Evolutionary conservation across 108 stramenopile genomes (phyloP), one percentile per base, ranked within the genome.

Genomic region (Seminavis robusta): DNA sequence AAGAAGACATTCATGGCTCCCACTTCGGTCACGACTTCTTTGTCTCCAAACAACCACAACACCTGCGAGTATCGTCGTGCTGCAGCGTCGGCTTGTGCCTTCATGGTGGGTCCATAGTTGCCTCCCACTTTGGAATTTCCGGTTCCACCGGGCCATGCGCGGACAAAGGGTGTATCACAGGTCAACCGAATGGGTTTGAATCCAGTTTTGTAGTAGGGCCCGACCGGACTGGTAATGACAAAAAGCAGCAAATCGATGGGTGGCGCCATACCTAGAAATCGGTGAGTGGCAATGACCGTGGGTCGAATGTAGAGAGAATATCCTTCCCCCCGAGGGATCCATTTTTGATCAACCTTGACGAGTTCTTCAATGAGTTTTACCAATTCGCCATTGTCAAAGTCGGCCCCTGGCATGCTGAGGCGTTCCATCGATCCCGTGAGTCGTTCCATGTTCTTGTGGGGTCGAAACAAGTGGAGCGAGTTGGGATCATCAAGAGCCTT

Each of bases 1-100:
- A 96, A 88, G 68, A 98, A 97, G 20, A 98, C 75, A 77, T 98
- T 98, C 98, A 98, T 98, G 3, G 94, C 84, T 23, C 98, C 98
- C 6, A 95, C 96, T 65, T 98, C 98, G 1, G 98, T 97, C 7
- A 97, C 69, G 53, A 80, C 68, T 53, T 94, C 72, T 33, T 90
- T 59, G 4, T 94, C 83, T 13, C 95, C 95, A 63, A 94, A 94
- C 31, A 96, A 54, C 96, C 95, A 98, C 26, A 98, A 70, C 42
- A 97, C 73, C 71, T 98, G 91, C 1, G 77, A 63, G 74, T 83
- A 95, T 8, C 94, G 96, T 29, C 65, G 37, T 16, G 53, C 59
- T 6, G 77, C 72, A 2, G 98, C 98, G 31, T 86, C 73, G 0
- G 63, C 71, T 28, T 74, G 74, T 5, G 95, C 81, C 41, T 83